Evolutionary conservation across 768 basidiomycete genomes (phyloP), one percentile per base, ranked within the genome.

Genomic region (Nidularia pulvinata): DNA sequence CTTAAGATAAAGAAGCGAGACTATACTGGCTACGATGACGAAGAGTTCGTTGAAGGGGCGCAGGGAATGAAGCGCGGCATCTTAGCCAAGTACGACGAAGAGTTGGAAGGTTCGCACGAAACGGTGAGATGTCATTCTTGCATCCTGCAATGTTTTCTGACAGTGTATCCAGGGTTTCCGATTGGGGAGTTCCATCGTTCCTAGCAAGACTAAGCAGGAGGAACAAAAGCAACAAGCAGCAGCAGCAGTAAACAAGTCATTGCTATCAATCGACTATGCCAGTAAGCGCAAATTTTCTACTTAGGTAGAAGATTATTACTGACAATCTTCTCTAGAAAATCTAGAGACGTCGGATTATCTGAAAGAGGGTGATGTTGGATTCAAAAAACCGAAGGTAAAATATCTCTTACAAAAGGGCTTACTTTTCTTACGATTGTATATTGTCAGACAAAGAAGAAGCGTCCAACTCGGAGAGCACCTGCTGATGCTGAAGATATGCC

Each of bases 11-110:
- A 96, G 75, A 86, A 82, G 53, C 84, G 83, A 25, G 89, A 91
- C 64, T 98, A 98, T 65, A 95, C 93, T 0, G 95, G 95, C 13
- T 96, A 92, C 66, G 95, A 99, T 61, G 96, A 98, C 61, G 95
- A 96, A 4, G 97, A 98, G 64, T 98, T 98, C 59, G 76, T 69
- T 2, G 82, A 83, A 22, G 90, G 86, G 22, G 80, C 76, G 46
- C 85, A 81, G 49, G 92, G 91, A n/a, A 79, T 86, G 78, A 95
- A 92, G 65, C 82, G 86, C 30, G 81, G 91, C 32, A 77, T 98
- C 33, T 71, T 99, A 50, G 81, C 91, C 16, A 98, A 98, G 69
- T 98, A 98, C 62, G 96, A 98, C 59, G 93, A 97, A 60, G 89
- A 89, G 50, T 75, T 98, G 56, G 85, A 91, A 53, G 90, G 91